These are phyloP conservation scores for Wickerhamiella vanderwaltii DNA, from an alignment of 805 yeast genomes.

Conservation along the genomic window DNA sequence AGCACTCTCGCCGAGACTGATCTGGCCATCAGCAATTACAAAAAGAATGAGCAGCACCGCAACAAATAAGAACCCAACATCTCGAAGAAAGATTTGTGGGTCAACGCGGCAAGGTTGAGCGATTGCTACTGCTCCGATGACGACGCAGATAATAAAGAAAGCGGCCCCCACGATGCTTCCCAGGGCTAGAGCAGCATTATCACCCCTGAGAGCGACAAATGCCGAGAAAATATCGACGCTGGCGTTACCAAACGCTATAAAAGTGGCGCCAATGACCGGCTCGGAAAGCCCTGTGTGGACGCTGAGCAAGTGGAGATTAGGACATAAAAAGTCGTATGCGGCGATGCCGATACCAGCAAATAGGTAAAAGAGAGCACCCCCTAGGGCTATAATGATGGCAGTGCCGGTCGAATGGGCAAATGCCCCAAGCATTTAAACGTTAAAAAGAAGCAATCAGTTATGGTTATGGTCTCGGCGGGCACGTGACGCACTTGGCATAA, in stretches of 20 bases:
- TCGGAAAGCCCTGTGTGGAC: conserved; percentile 52
- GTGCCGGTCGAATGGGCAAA: not conserved
- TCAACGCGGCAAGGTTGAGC: conserved; percentile 22
- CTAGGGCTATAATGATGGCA: not conserved
- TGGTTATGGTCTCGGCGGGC: too few species aligned
- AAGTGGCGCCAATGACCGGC: conserved; percentile 71
- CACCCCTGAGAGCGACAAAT: conserved; percentile 62
- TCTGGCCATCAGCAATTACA: conserved; percentile 43
- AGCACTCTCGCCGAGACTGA: conserved; percentile 45
- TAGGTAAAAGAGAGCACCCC: conserved; percentile 29
- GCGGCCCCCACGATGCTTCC: conserved; percentile 92
- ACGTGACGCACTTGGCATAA: too few species aligned
- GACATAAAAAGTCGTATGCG: conserved; percentile 73
- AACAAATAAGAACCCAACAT: conserved; percentile 42
- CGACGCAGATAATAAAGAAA: conserved; percentile 64
- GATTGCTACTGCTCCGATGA: conserved; percentile 67
- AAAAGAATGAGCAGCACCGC: conserved; percentile 40
- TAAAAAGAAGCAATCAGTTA: too few species aligned
- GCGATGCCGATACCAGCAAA: conserved; percentile 61
- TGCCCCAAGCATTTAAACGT: too few species aligned
- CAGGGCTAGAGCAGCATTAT: conserved; percentile 66
- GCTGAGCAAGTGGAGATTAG: conserved; percentile 61
- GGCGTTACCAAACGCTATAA: conserved; percentile 85
- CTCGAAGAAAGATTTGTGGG: conserved; percentile 40
- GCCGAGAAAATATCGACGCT: conserved; percentile 83